These are phyloP conservation scores for Cenococcum geophilum DNA, from an alignment of 495 filamentous ascomycete genomes.

Conservation along the genomic window DNA sequence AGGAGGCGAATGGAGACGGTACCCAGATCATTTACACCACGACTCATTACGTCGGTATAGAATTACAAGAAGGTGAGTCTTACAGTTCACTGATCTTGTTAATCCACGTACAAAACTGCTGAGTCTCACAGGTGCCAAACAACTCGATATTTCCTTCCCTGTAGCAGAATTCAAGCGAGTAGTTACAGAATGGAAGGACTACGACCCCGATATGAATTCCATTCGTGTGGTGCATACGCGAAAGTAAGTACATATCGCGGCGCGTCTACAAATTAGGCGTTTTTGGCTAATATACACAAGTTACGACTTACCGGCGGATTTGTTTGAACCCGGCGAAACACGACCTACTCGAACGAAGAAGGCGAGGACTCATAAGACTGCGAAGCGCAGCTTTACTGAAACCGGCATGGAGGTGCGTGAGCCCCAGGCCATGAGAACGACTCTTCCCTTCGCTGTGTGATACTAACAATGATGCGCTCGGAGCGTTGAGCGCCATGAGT, in stretches of 20 bases:
- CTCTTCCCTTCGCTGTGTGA: background rate
- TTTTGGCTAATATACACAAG: conserved; percentile 43
- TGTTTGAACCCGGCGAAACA: conserved; percentile 74
- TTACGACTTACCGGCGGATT: conserved; percentile 79
- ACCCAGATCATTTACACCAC: conserved; percentile 65
- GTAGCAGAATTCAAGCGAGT: conserved; percentile 67
- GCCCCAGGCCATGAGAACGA: background rate
- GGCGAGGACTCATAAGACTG: conserved; percentile 19
- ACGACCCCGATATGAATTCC: conserved; percentile 56
- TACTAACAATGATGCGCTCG: conserved; percentile 1
- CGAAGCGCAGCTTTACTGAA: conserved; percentile 36
- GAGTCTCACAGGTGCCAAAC: conserved; percentile 46
- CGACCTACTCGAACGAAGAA: conserved; percentile 35
- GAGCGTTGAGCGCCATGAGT: background rate
- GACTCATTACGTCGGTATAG: conserved; percentile 82
- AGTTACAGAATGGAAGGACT: conserved; percentile 61
- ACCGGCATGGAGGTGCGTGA: conserved; percentile 38
- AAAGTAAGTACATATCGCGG: conserved; percentile 51
- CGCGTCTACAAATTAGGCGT: background rate
- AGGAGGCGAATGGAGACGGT: conserved; percentile 33
- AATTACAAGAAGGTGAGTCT: conserved; percentile 58
- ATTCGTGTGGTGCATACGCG: conserved; percentile 67
- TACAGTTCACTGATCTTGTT: background rate
- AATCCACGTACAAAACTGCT: conserved; percentile 23
- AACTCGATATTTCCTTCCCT: conserved; percentile 63